Conservation (phyloP, 805 yeast species). For the Saccharomycopsis microspora region DNA sequence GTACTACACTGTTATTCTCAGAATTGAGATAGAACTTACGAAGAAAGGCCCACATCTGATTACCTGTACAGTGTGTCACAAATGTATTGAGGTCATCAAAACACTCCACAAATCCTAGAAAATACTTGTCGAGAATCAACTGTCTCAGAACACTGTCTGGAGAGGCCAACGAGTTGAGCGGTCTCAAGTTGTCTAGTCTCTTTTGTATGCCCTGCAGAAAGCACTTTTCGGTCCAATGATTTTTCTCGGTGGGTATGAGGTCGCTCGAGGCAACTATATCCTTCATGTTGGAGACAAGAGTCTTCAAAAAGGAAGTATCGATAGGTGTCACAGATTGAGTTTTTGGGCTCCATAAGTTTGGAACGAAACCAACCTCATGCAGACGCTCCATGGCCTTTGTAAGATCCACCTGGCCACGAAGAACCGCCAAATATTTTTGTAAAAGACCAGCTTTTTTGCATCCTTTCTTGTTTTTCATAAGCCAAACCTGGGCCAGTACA, state of each 20-base stretch:
- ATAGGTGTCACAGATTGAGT: not conserved
- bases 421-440: not conserved
- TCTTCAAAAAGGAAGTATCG: not conserved
- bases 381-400: not conserved
- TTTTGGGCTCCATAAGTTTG: not conserved
- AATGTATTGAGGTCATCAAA: not conserved
- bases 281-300: too few relatives aligned
- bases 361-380: not conserved
- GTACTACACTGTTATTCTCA: constrained; percentile 29
- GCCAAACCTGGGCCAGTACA: constrained; percentile 2
- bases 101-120: not conserved
- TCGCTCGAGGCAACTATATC: too few relatives aligned
- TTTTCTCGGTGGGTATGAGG: not conserved
- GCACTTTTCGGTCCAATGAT: constrained; percentile 5
- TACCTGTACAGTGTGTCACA: not conserved
- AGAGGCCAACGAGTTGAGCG: constrained; percentile 25
- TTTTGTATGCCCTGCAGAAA: constrained; percentile 35
- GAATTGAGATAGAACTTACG: not conserved
- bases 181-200: constrained; percentile 35
- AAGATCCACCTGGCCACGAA: constrained; percentile 4
- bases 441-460: not conserved
- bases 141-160: constrained; percentile 24
- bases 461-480: not conserved
- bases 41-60: not conserved
- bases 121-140: constrained; percentile 15